Evolutionary conservation across 305 asterid species (phyloP), one percentile per base, ranked within the genome.

Genomic region (Caryopteris hybrid): DNA sequence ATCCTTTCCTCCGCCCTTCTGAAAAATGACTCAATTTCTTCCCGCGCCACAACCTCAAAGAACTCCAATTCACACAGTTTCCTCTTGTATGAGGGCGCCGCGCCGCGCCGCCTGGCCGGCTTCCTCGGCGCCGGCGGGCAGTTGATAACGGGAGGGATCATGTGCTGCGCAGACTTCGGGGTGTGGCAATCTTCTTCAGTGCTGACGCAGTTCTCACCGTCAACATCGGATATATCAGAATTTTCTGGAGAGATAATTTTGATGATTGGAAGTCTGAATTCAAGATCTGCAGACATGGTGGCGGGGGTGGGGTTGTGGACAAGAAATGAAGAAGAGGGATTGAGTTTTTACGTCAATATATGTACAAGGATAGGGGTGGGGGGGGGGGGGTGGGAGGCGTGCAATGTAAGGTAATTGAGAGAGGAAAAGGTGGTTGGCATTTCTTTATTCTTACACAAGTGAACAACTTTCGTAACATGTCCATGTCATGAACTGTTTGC

Each of bases 51-150:
- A 13, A 72, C 46, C 67, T 85, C 88, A 67, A 80, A 79, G 56
- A 86, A 85, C 2, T 65, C 67, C 59, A 79, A 17, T 3, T 67
- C 74, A 9, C 68, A 61, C 2, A 66, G 39, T 4, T 78, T 86
- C 69, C 93, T 80, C 84, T 86, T 90, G 74, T 88, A 82, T 10
- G 87, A 64, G 0, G n/a, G n/a, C n/a, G n/a, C n/a, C n/a, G n/a
- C 42, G 29, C 48, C 66, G 34, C 62, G 61, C 65, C 74, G 75
- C 41, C 31, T 58, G 36, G 63, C 72, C 78, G 83, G 86, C 81
- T 86, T 85, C 60, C 73, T 82, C 2, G 94, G 95, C 27, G 95
- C 85, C 5, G 97, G 88, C 55, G 96, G 97, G 56, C 96, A 86
- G 66, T 34, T 59, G 23, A 69, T 61, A 0, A 61, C 29, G 29